These are phyloP conservation scores for Paraphaeosphaeria sporulosa DNA, from an alignment of 2,329 filamentous ascomycete genomes.

Conservation along the genomic window DNA sequence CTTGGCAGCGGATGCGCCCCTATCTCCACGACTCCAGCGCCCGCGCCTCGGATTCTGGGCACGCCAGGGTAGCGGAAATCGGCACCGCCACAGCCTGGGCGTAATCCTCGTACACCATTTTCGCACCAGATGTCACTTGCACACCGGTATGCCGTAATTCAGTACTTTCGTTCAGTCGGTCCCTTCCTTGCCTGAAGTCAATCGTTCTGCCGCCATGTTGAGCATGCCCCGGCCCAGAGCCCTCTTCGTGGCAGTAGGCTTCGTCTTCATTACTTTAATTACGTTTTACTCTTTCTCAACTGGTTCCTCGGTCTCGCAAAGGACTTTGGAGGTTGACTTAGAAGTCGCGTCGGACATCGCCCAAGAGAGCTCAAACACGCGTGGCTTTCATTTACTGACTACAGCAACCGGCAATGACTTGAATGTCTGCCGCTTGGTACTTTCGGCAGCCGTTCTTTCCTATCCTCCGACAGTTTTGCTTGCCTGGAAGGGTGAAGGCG, in stretches of 20 bases:
- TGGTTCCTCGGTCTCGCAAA: not conserved
- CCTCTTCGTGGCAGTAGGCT: not conserved
- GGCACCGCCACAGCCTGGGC: slow-evolving; percentile 7
- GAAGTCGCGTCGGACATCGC: not conserved
- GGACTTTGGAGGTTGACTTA: not conserved
- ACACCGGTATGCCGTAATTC: not conserved
- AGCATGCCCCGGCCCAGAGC: slow-evolving; percentile 5
- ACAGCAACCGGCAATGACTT: slow-evolving; percentile 3
- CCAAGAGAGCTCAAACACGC: not conserved
- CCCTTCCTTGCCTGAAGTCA: not conserved
- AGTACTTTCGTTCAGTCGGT: not conserved
- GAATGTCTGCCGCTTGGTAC: slow-evolving; percentile 4
- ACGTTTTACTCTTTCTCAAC: not conserved
- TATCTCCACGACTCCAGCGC: not conserved
- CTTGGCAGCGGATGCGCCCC: slow-evolving; percentile 4
- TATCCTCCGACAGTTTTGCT: slow-evolving; percentile 2
- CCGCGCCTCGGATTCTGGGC: not conserved
- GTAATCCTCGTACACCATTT: not conserved
- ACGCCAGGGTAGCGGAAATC: not conserved
- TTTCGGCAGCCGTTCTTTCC: slow-evolving; percentile 3
- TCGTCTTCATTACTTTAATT: not conserved
- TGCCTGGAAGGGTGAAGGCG: slow-evolving; percentile 6
- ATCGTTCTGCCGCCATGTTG: not conserved
- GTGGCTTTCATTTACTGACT: not conserved
- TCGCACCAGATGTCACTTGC: not conserved